A percentile compares a stretch with the other conserved stretches of the same genome.
These are phyloP conservation scores for Phytophthora meadii DNA, from an alignment of 352 stramenopile species.

Conservation along the genomic window DNA sequence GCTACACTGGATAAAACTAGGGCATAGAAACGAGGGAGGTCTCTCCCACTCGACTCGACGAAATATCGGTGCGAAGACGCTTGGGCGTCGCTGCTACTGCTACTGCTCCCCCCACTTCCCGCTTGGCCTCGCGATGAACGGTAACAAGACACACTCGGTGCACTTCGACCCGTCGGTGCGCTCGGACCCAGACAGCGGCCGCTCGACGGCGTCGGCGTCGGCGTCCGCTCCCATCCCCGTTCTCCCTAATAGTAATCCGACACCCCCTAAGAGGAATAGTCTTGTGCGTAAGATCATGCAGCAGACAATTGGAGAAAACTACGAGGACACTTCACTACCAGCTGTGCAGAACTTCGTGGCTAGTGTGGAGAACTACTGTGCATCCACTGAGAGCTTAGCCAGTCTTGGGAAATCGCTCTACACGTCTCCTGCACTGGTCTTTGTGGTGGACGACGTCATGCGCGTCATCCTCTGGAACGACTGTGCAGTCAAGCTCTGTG, in stretches of 20 bases:
- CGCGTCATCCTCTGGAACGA: slow-evolving; percentile 90
- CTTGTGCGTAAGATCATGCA: slow-evolving; percentile 80
- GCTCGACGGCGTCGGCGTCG: slow-evolving; percentile 29
- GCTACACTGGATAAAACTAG: too few relatives aligned
- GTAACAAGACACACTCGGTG: slow-evolving; percentile 65
- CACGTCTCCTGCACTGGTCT: slow-evolving; percentile 74
- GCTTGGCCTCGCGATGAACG: slow-evolving; percentile 43
- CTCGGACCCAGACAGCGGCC: slow-evolving; percentile 59
- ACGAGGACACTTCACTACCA: slow-evolving; percentile 69
- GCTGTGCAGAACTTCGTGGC: slow-evolving; percentile 80
- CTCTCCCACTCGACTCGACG: slow-evolving; percentile 30
- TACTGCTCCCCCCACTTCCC: slow-evolving; percentile 4
- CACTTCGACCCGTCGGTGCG: slow-evolving; percentile 75
- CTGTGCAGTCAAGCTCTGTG: slow-evolving; percentile 69
- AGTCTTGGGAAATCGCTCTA: slow-evolving; percentile 88
- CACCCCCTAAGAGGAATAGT: slow-evolving; percentile 38
- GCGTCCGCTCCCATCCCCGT: slow-evolving; percentile 4
- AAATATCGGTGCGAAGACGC: slow-evolving; percentile 24
- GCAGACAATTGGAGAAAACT: slow-evolving; percentile 80
- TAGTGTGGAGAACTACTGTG: slow-evolving; percentile 78
- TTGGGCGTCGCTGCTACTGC: slow-evolving; percentile 11
- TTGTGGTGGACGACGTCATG: slow-evolving; percentile 87
- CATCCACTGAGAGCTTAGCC: slow-evolving; percentile 75
- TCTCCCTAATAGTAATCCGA: not conserved
- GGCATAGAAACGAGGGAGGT: slow-evolving; percentile 1